phyloP scores from a whole-genome alignment of 2,329 filamentous ascomycete species.

The Sporothrix brunneoviolacea region DNA sequence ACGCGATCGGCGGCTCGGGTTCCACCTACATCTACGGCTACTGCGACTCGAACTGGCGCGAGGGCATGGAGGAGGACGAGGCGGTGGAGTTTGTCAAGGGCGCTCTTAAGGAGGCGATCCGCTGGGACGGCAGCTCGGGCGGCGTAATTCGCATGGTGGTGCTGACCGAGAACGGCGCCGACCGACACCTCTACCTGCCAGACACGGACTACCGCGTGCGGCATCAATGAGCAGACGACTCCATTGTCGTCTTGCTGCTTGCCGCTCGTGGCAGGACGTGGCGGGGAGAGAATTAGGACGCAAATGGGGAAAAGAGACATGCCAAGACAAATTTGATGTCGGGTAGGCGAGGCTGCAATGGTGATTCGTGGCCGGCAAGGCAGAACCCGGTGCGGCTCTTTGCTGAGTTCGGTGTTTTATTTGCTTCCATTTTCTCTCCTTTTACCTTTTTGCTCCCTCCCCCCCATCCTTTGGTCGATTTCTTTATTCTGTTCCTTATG shows the following conservation, averaged over 20 bases:
- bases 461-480: too few species aligned
- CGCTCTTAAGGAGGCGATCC: slow-evolving; percentile 88
- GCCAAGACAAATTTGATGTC: too few species aligned
- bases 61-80: slow-evolving; percentile 87
- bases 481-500: neutral
- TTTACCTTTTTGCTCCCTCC: neutral
- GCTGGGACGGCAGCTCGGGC: slow-evolving; percentile 98
- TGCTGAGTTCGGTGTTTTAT: too few species aligned
- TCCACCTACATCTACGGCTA: slow-evolving; percentile 99
- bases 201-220: slow-evolving; percentile 77
- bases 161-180: slow-evolving; percentile 78
- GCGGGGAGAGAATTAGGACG: too few species aligned
- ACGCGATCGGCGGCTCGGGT: slow-evolving; percentile 91
- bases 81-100: slow-evolving; percentile 91
- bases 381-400: too few species aligned
- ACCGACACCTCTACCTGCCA: slow-evolving; percentile 91
- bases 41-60: slow-evolving; percentile 92
- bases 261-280: too few species aligned
- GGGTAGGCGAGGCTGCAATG: too few species aligned
- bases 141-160: slow-evolving; percentile 98
- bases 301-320: too few species aligned
- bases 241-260: too few species aligned
- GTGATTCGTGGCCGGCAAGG: too few species aligned
- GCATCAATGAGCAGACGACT: slow-evolving; percentile 47
- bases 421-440: too few species aligned